Evolutionary conservation across 306 rosid species (phyloP), one percentile per base, ranked within the genome.

Genomic region (Canavalia gladiata): DNA sequence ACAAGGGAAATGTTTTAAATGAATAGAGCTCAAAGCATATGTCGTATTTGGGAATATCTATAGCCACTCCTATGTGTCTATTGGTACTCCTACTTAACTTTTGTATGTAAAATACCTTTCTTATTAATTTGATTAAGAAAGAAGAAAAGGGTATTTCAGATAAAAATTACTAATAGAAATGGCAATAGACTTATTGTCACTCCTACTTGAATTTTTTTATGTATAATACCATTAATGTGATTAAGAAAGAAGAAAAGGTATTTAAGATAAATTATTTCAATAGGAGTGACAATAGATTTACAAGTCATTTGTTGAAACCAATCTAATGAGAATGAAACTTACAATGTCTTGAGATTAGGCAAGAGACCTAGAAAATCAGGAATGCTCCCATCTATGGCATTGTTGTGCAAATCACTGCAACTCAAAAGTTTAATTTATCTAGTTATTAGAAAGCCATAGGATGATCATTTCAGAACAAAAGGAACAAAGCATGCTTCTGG

Each of bases 311-410:
- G 35, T 35, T 74, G 28, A 37, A 34, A 82, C 55, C 62, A 74
- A 5, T 50, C 33, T 58, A 11, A 67, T 35, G 12, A 57, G n/a
- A 67, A 29, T 66, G 51, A 49, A 56, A 78, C 84, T 84, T 79
- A 84, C 84, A 84, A 11, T 73, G 84, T 73, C 41, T 77, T 80
- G 37, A 89, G 82, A 54, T 85, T 78, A 1, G 90, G 87, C 13
- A 87, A 62, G 43, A 83, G 82, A 42, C 89, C 86, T 63, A 89
- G 83, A 64, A 87, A 87, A 64, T 81, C 67, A 64, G 81, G 90
- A 65, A 89, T 87, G 28, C 75, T 55, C 31, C 89, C 90, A 69
- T 72, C 81, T 63, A 83, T 69, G 58, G 86, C 77, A 74, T 87
- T 87, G 46, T 85, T 83, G 31, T 80, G 83, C 33, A 87, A 39